Conservation (phyloP, 345 rosid genomes). For the Hibiscus syriacus region DNA sequence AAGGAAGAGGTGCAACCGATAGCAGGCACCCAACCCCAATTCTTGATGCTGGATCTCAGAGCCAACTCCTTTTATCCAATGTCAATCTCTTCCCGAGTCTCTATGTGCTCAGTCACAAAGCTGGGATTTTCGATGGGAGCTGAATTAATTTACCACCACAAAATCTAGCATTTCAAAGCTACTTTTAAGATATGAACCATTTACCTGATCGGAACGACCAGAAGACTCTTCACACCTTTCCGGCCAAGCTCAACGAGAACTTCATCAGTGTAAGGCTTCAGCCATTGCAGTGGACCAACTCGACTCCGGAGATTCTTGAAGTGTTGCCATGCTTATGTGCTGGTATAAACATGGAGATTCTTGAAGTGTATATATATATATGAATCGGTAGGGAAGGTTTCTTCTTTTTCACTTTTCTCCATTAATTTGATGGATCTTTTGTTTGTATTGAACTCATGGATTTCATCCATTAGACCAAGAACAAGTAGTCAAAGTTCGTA, state of each 20-base stretch:
- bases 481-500: conserved; percentile 15
- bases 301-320: too few relatives aligned
- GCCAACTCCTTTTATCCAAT: conserved; percentile 86
- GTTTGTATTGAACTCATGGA: conserved; percentile 12
- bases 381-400: background rate
- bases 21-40: conserved; percentile 92
- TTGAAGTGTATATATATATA: conserved; percentile 22
- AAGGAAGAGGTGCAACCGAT: conserved; percentile 67
- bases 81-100: conserved; percentile 91
- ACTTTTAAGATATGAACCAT: background rate
- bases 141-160: background rate
- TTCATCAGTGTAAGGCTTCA: conserved; percentile 94
- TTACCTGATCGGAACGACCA: conserved; percentile 93
- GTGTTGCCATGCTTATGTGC: conserved; percentile 98
- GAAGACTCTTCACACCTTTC: conserved; percentile 86
- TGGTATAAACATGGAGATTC: conserved; percentile 96
- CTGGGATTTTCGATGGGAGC: conserved; percentile 29
- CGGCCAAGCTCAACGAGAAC: conserved; percentile 89
- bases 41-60: conserved; percentile 73
- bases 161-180: background rate
- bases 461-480: conserved; percentile 15
- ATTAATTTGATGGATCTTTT: conserved; percentile 11
- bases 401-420: background rate
- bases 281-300: conserved; percentile 95
- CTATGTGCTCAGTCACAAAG: conserved; percentile 88